Evolutionary conservation across 176 grass and related monocot species (phyloP).

Genomic region (barley (Hordeum vulgare)): MorexV3_pseudomolecules_assembly NC_058522.1:544345981-544346480

Average conservation of each 20-base stretch:
- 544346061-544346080: no score
- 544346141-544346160: not conserved
- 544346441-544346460: not conserved
- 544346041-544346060: no score
- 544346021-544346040: no score
- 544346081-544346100: no score
- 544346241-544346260: constrained; percentile 2
- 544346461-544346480: not conserved
- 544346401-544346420: not conserved
- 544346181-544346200: not conserved
- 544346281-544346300: not conserved
- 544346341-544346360: not conserved
- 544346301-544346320: constrained; percentile 15
- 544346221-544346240: not conserved
- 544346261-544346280: constrained; percentile 4
- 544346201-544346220: not conserved
- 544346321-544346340: not conserved
- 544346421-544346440: not conserved
- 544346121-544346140: not conserved
- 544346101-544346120: not conserved
- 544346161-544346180: not conserved
- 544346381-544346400: not conserved
- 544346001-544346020: no score
- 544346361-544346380: constrained; percentile 1
- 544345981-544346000: no score